A percentile compares a stretch with the other conserved stretches of the same genome.
Evolutionary conservation across 169 alveolate genomes (phyloP).

Genomic region (Toxoplasma gondii): DNA sequence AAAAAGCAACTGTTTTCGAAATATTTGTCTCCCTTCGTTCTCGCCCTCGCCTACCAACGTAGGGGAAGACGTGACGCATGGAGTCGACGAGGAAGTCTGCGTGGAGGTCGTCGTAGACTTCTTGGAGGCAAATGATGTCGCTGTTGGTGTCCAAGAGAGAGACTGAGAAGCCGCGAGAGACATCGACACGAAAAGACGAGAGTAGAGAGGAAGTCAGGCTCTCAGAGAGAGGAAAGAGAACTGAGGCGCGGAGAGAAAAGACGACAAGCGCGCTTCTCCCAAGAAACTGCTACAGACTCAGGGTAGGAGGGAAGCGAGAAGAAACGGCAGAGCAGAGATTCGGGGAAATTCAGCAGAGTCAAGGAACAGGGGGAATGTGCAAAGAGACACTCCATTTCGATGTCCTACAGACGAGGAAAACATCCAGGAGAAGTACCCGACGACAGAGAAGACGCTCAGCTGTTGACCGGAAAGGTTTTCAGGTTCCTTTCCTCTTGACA

Average conservation of each 20-base stretch:
- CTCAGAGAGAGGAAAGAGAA: not conserved
- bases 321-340: too few species aligned
- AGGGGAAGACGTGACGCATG: constrained; percentile 83
- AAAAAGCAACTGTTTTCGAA: too few species aligned
- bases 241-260: not conserved
- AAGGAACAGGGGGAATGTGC: too few species aligned
- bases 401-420: too few species aligned
- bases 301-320: too few species aligned
- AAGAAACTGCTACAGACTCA: not conserved
- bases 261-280: not conserved
- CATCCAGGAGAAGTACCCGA: too few species aligned
- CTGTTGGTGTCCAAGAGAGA: constrained; percentile 84
- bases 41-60: constrained; percentile 68
- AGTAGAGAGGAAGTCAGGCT: not conserved
- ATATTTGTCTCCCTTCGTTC: too few species aligned
- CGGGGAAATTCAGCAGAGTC: too few species aligned
- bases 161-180: constrained; percentile 40
- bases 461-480: too few species aligned
- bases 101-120: constrained; percentile 85
- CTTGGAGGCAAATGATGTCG: constrained; percentile 90
- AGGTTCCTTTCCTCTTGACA: too few species aligned
- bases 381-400: too few species aligned
- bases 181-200: not conserved
- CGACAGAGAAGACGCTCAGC: too few species aligned
- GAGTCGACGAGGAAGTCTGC: constrained; percentile 81